These are phyloP conservation scores for Pulveroboletus sp. DNA, from an alignment of 768 basidiomycete species.

Conservation along the genomic window DNA sequence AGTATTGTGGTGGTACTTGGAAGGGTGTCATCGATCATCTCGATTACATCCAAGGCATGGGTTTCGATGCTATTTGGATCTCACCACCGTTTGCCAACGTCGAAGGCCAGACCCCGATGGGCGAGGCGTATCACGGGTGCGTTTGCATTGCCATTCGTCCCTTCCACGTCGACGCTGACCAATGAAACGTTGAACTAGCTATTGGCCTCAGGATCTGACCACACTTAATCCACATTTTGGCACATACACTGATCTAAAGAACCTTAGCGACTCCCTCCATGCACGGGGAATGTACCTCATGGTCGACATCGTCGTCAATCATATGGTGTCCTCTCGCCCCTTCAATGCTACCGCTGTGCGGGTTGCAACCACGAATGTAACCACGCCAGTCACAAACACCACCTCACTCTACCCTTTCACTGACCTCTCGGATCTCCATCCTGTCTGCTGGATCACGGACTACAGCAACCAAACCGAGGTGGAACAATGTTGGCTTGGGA, in stretches of 20 bases:
- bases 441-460: conserved; percentile 38
- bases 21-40: conserved; percentile 47
- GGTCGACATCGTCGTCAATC: conserved; percentile 61
- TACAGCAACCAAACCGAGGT: conserved; percentile 44
- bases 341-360: conserved; percentile 22
- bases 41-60: conserved; percentile 61
- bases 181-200: conserved; percentile 23
- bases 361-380: conserved; percentile 13
- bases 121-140: conserved; percentile 55
- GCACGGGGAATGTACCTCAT: conserved; percentile 53
- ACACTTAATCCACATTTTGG: conserved; percentile 53
- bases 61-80: conserved; percentile 58
- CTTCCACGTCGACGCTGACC: not conserved
- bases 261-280: conserved; percentile 45
- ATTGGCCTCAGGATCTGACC: conserved; percentile 49
- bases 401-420: conserved; percentile 30
- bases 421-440: conserved; percentile 35
- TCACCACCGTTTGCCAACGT: conserved; percentile 50
- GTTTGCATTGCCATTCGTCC: not conserved
- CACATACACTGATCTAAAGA: conserved; percentile 44
- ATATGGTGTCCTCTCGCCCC: conserved; percentile 41
- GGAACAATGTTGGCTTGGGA: conserved; percentile 60
- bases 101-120: conserved; percentile 44
- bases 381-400: conserved; percentile 11
- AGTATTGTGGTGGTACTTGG: conserved; percentile 59